Evolutionary conservation across 169 alveolate species (phyloP).

Genomic region (Plasmodium falciparum): DNA sequence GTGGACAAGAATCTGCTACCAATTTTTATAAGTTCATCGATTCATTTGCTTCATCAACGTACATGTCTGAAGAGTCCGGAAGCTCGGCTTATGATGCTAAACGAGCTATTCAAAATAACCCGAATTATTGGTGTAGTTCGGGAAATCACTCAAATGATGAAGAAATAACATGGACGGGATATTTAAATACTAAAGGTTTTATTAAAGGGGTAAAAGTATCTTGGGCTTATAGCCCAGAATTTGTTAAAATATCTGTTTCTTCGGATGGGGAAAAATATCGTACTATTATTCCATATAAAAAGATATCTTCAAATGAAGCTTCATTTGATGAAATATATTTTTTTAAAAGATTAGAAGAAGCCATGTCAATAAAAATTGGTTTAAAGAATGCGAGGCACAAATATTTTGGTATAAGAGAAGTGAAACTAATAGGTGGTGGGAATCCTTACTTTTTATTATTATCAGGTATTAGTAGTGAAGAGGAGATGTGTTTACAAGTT

Average conservation of each 20-base stretch:
- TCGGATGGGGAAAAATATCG: constrained; percentile 87
- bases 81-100: constrained; percentile 76
- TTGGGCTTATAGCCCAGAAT: constrained; percentile 91
- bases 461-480: constrained; percentile 90
- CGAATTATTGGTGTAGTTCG: constrained; percentile 91
- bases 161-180: constrained; percentile 91
- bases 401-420: constrained; percentile 91
- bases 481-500: constrained; percentile 92
- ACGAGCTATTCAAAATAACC: constrained; percentile 90
- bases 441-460: constrained; percentile 89
- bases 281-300: constrained; percentile 87
- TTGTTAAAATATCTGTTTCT: constrained; percentile 83
- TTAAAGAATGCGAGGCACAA: constrained; percentile 87
- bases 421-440: constrained; percentile 91
- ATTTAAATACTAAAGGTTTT: constrained; percentile 85
- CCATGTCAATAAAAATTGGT: constrained; percentile 85
- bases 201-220: constrained; percentile 84
- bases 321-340: constrained; percentile 41
- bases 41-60: constrained; percentile 83
- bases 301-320: constrained; percentile 84
- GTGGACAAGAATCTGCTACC: constrained; percentile 78
- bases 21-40: constrained; percentile 82
- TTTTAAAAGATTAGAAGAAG: constrained; percentile 67
- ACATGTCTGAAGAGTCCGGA: constrained; percentile 78
- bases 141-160: constrained; percentile 83